Percentiles rank a stretch among this genome's conserved stretches.
Evolutionary conservation across 495 filamentous ascomycete species (phyloP).

Genomic region (Emericellopsis terricola): DNA sequence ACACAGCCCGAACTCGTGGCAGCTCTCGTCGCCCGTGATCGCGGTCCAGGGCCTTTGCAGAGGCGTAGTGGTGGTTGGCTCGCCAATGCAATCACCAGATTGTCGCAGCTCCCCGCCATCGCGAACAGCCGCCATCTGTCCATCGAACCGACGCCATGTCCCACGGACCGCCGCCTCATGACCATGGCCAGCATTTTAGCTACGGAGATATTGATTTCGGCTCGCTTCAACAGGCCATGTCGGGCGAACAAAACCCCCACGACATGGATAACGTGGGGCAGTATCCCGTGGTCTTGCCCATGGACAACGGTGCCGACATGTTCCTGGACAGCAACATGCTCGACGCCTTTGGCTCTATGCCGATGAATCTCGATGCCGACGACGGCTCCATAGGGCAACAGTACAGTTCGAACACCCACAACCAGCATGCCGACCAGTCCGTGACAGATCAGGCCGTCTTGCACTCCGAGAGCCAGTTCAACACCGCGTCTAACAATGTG

Average conservation of each 20-base stretch:
- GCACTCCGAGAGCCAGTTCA: slow-evolving; percentile 6
- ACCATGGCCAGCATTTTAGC: background rate
- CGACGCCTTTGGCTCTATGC: slow-evolving; percentile 16
- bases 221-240: background rate
- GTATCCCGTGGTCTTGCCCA: slow-evolving; percentile 8
- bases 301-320: slow-evolving; percentile 16
- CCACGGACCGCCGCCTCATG: background rate
- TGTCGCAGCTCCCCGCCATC: no score
- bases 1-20: no score
- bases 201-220: background rate
- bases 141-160: slow-evolving; percentile 2
- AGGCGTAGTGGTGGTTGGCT: no score
- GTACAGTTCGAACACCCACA: background rate
- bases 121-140: no score
- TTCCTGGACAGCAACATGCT: slow-evolving; percentile 20
- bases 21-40: no score
- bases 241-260: slow-evolving; percentile 3
- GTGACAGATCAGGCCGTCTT: background rate
- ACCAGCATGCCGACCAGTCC: slow-evolving; percentile 2
- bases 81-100: slow-evolving; percentile 1
- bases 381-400: no score
- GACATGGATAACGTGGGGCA: no score
- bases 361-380: slow-evolving; percentile 18
- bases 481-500: slow-evolving; percentile 16
- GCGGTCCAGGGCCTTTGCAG: no score